Percentiles rank a stretch among this genome's conserved stretches.
These are phyloP conservation scores for Aspergillus aculeatinus DNA, from an alignment of 2,329 filamentous ascomycete genomes.

Conservation along the genomic window DNA sequence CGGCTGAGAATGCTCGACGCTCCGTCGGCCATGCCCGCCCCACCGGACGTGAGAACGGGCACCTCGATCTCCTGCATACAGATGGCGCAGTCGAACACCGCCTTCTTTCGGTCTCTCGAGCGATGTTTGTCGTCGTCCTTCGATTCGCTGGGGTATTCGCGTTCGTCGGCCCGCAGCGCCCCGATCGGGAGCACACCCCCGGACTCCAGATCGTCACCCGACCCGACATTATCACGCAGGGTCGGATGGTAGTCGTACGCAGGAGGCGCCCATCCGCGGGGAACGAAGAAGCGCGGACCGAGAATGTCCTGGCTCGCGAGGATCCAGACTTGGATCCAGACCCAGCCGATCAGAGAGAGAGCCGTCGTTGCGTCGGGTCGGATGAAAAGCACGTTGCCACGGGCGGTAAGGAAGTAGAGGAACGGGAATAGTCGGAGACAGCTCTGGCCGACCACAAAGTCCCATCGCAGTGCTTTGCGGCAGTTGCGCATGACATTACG, in stretches of 20 bases:
- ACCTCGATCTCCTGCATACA: slow-evolving; percentile 91
- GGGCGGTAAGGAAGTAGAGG: slow-evolving; percentile 77
- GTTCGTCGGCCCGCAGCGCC: slow-evolving; percentile 53
- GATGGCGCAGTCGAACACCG: slow-evolving; percentile 85
- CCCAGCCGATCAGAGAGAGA: slow-evolving; percentile 67
- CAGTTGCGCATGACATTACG: slow-evolving; percentile 90
- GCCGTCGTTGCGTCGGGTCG: slow-evolving; percentile 67
- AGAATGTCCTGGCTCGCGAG: slow-evolving; percentile 81
- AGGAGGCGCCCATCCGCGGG: slow-evolving; percentile 62
- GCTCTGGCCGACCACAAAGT: slow-evolving; percentile 83
- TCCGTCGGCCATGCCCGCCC: slow-evolving; percentile 50
- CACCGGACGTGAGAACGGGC: slow-evolving; percentile 64
- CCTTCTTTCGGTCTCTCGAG: slow-evolving; percentile 52
- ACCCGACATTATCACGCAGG: slow-evolving; percentile 54
- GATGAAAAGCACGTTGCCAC: slow-evolving; percentile 78
- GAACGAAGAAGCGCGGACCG: slow-evolving; percentile 83
- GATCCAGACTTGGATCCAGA: slow-evolving; percentile 80
- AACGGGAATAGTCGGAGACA: slow-evolving; percentile 75
- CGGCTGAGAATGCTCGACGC: slow-evolving; percentile 69
- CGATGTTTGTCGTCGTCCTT: slow-evolving; percentile 45
- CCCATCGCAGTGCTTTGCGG: slow-evolving; percentile 85
- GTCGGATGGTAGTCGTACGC: slow-evolving; percentile 92
- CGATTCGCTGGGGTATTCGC: slow-evolving; percentile 37
- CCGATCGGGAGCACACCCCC: slow-evolving; percentile 76
- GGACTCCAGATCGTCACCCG: slow-evolving; percentile 74